phyloP scores from a whole-genome alignment of 2,329 filamentous ascomycete species.

The Tetracladium maxilliforme region DNA sequence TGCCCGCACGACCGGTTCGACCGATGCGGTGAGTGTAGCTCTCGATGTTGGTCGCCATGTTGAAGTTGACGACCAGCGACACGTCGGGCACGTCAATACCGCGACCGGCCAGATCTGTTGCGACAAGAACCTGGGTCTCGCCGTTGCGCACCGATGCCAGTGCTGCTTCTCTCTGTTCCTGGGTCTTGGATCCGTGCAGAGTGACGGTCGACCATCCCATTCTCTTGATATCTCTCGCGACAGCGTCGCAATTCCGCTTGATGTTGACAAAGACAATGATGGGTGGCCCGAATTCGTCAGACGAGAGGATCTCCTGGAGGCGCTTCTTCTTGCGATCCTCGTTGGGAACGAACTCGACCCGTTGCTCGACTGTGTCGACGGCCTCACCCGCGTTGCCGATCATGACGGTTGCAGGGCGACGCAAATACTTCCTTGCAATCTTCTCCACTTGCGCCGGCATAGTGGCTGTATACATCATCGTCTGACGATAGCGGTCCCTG shows the following conservation, averaged over 20 bases:
- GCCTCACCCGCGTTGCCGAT: constrained; percentile 93
- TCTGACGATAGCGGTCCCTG: constrained; percentile 77
- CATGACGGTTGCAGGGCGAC: constrained; percentile 81
- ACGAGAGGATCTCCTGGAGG: constrained; percentile 75
- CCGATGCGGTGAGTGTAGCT: constrained; percentile 94
- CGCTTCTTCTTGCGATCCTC: constrained; percentile 97
- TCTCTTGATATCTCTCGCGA: constrained; percentile 84
- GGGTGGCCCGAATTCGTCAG: constrained; percentile 66
- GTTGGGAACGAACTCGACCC: constrained; percentile 77
- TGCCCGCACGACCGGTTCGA: constrained; percentile 92
- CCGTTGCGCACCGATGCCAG: constrained; percentile 73
- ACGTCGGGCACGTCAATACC: constrained; percentile 98
- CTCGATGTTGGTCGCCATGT: constrained; percentile 90
- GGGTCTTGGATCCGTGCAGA: constrained; percentile 88
- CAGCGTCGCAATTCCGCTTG: constrained; percentile 94
- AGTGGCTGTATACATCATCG: constrained; percentile 99
- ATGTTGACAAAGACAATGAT: constrained; percentile 99
- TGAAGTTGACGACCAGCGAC: constrained; percentile 92
- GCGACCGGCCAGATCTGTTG: constrained; percentile 87
- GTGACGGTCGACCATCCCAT: constrained; percentile 88
- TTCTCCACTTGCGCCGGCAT: constrained; percentile 89
- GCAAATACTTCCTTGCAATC: constrained; percentile 93
- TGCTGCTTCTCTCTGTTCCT: constrained; percentile 93
- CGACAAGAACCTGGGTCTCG: constrained; percentile 75
- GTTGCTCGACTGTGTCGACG: constrained; percentile 94